Evolutionary conservation across 306 rosid genomes (phyloP), one percentile per base, ranked within the genome.

Genomic region (Castanopsis chinensis): DNA sequence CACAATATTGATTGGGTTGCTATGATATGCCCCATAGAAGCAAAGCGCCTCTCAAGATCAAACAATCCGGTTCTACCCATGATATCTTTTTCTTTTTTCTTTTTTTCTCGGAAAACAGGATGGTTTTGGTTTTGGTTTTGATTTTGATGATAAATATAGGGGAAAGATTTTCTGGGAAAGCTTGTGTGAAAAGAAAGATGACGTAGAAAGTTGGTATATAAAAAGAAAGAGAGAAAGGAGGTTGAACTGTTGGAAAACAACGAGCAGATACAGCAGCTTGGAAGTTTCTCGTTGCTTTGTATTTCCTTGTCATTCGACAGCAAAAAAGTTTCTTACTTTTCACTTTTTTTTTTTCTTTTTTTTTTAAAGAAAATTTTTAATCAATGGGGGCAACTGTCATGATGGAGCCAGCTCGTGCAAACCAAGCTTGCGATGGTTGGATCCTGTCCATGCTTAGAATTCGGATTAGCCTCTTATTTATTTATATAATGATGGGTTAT

Each of bases 11-110:
- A 83, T 13, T 2, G 86, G 93, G 89, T 95, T 92, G 82, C 91
- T 89, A 80, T 92, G 99, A 45, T 95, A 90, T 0, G 98, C 93
- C 6, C 96, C 97, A 68, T 95, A 91, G 88, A 95, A 33, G 94
- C 92, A 71, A 92, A 95, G 71, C 91, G 93, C 83, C 69, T 88
- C 83, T 95, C 98, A 63, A 95, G 89, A 85, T 95, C 94, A 19
- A 92, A 65, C 45, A 92, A 23, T 7, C 90, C 90, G 7, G 17
- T 6, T 78, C 54, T 72, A 13, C 80, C 91, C 97, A 91, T 87
- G 0, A 35, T 20, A 45, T 45, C n/a, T 35, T 25, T 4, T 2
- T 37, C 2, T 7, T 2, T 37, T 25, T 25, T 25, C 27, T 37
- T 57, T 58, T 58, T 65, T 27, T 51, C 78, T n/a, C 11, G 33